phyloP scores from a whole-genome alignment of 2,329 filamentous ascomycete genomes.

The Penicillium vulpinum region DNA sequence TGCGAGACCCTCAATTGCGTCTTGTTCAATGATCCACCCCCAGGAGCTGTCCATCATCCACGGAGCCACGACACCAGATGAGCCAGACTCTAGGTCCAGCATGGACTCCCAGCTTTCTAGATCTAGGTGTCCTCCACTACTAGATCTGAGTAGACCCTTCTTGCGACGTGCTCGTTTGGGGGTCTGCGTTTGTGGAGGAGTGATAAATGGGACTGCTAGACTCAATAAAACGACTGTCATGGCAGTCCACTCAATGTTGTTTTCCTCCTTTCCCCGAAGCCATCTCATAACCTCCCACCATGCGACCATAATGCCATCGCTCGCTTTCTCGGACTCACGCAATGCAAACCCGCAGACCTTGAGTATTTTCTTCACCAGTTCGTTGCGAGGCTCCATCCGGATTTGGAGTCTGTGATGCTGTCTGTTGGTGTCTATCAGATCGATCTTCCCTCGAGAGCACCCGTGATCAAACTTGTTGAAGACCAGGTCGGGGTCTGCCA shows the following conservation, averaged over 20 bases:
- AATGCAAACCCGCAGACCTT: slow-evolving; percentile 65
- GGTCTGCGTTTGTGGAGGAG: slow-evolving; percentile 32
- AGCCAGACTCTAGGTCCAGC: slow-evolving; percentile 48
- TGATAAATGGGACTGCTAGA: slow-evolving; percentile 62
- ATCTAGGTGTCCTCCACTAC: slow-evolving; percentile 49
- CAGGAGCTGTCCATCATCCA: slow-evolving; percentile 64
- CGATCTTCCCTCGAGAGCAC: slow-evolving; percentile 61
- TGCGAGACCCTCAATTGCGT: slow-evolving; percentile 36
- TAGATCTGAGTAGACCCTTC: slow-evolving; percentile 49
- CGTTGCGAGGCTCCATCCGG: slow-evolving; percentile 64
- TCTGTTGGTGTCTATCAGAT: slow-evolving; percentile 64
- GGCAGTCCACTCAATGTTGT: slow-evolving; percentile 68
- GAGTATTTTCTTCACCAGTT: slow-evolving; percentile 63
- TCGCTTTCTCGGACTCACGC: slow-evolving; percentile 54
- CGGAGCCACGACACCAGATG: slow-evolving; percentile 41
- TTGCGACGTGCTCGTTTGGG: slow-evolving; percentile 43
- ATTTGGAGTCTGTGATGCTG: slow-evolving; percentile 67
- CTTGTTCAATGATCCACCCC: slow-evolving; percentile 69
- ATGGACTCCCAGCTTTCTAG: slow-evolving; percentile 52
- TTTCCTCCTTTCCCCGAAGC: slow-evolving; percentile 55
- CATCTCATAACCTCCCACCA: slow-evolving; percentile 77
- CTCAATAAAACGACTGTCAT: slow-evolving; percentile 64
- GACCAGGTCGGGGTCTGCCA: slow-evolving; percentile 44
- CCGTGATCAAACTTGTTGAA: slow-evolving; percentile 59
- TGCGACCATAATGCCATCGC: slow-evolving; percentile 63